Percentiles rank a stretch among this genome's conserved stretches.
These are phyloP conservation scores for Rhodomyrtus tomentosa DNA, from an alignment of 345 rosid species.

Conservation along the genomic window DNA sequence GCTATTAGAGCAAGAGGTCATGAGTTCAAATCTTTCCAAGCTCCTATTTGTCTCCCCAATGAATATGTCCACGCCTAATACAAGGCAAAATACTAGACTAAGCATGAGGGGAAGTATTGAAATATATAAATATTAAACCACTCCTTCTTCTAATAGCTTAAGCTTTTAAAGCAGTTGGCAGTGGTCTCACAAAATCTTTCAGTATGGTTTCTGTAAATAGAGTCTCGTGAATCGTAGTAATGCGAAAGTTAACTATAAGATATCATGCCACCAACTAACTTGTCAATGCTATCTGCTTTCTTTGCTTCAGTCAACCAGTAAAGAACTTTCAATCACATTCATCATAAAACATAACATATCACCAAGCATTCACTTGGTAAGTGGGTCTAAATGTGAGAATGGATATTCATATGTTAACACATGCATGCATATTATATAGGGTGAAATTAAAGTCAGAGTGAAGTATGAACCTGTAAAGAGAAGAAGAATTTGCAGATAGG, in stretches of 20 bases:
- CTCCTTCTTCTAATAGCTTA: too few species aligned
- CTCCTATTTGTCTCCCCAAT: too few species aligned
- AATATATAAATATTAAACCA: too few species aligned
- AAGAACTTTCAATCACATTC: not conserved
- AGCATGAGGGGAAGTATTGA: too few species aligned
- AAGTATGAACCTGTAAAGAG: slow-evolving; percentile 49
- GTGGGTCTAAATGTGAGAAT: not conserved
- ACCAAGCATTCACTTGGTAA: not conserved
- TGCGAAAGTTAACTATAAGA: not conserved
- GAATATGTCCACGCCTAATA: too few species aligned
- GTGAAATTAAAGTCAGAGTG: not conserved
- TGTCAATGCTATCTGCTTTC: not conserved
- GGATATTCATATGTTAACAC: not conserved
- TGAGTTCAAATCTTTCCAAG: too few species aligned
- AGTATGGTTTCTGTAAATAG: not conserved
- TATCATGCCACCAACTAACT: not conserved
- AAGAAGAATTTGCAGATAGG: slow-evolving; percentile 62
- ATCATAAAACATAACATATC: not conserved
- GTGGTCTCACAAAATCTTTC: too few species aligned
- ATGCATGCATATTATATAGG: not conserved
- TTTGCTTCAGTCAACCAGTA: not conserved
- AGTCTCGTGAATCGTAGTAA: not conserved
- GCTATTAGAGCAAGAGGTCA: too few species aligned
- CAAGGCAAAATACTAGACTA: too few species aligned
- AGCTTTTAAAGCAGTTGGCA: too few species aligned